Percentiles rank a stretch among this genome's conserved stretches.
phyloP scores from a whole-genome alignment of 257 asterid species.

The Solanum medicagineum region DNA sequence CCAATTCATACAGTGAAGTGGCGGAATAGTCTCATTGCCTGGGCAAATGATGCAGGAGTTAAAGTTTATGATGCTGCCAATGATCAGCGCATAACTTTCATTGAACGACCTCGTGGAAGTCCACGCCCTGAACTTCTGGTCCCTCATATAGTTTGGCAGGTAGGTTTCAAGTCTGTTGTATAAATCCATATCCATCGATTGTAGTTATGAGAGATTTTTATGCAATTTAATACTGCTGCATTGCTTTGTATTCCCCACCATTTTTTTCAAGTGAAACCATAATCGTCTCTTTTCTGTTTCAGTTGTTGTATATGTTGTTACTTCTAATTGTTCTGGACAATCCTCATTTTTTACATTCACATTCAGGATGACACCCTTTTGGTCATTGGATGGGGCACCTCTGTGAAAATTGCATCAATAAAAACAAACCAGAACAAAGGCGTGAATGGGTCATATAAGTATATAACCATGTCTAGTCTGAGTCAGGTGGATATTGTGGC shows the following conservation, averaged over 20 bases:
- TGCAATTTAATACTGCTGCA: neutral
- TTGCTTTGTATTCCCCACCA: neutral
- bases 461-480: constrained; percentile 61
- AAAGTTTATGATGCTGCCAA: constrained; percentile 95
- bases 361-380: constrained; percentile 75
- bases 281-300: neutral
- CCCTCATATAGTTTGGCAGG: constrained; percentile 99
- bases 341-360: constrained; percentile 19
- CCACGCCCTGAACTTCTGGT: constrained; percentile 92
- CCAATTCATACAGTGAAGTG: constrained; percentile 95
- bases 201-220: neutral
- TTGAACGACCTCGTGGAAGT: constrained; percentile 91
- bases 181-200: neutral
- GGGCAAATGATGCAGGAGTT: constrained; percentile 98
- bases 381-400: constrained; percentile 98
- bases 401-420: constrained; percentile 79
- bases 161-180: constrained; percentile 11
- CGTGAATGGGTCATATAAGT: constrained; percentile 52
- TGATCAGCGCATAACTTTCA: constrained; percentile 83
- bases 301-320: neutral
- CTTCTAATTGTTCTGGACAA: constrained; percentile 3
- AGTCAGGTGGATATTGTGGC: constrained; percentile 94
- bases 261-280: neutral
- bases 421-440: constrained; percentile 49
- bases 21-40: constrained; percentile 86